Base-by-base conservation (phyloP, 1,284 basidiomycete species). In the Apiotrichum sp. region DNA sequence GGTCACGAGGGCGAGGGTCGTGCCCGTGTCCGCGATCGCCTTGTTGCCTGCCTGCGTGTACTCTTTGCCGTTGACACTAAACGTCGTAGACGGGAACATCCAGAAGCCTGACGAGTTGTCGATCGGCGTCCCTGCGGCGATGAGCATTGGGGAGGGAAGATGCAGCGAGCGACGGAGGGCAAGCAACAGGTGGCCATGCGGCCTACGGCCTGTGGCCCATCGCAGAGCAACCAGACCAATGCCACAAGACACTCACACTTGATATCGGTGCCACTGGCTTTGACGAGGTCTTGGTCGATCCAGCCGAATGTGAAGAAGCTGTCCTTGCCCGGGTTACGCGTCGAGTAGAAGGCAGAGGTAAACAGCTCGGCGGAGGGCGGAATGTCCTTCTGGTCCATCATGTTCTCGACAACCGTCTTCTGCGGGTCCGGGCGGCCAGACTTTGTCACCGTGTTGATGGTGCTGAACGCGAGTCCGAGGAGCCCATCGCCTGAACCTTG, bases 1-100 rank as follows among this genome's bases (percentile, higher is more conserved):
- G 0, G 93, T 92, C 0, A 87, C 89, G 14, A 88, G 91, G 50
- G 97, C 82, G 44, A 96, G 84, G 0, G 93, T 95, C 1, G 92
- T 96, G 54, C 93, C 93, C 0, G 77, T 78, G 63, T 80, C 78
- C 11, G 47, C 51, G 58, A 79, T 76, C 16, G 78, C 78, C 38
- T 47, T 53, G 56, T 57, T 57, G 38, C 42, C 16, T 6, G 16
- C 2, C 7, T 38, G 31, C 0, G n/a, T n/a, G 16, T 31, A 22
- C 4, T 22, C 1, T 22, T 40, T 53, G 36, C 47, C 69, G 69
- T 45, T 63, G 49, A 32, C 61, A 52, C n/a, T 14, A 11, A 38
- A 47, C 9, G 42, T 31, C 29, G 51, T 41, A 2, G 56, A 57
- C 4, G 47, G 47, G 42, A 57, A 50, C 56, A 29, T n/a, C 51